Evolutionary conservation across 345 rosid species (phyloP), one percentile per base, ranked within the genome.

Genomic region (Gossypioides kirkii): DNA sequence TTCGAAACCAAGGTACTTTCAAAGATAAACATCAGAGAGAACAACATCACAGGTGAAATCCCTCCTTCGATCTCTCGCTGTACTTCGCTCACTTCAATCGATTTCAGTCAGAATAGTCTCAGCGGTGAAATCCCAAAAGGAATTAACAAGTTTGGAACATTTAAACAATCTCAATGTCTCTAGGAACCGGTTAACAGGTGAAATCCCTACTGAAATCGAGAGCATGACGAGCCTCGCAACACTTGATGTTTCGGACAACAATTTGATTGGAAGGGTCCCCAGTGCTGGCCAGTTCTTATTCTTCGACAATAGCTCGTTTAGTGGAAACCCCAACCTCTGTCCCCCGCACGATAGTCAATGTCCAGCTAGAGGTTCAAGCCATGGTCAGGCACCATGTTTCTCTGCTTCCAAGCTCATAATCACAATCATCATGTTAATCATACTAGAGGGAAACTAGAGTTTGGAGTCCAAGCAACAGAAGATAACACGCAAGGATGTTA

Each of bases 251-350:
- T 86, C 97, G 10, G 71, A 79, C 77, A 92, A 94, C 77, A 83
- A 90, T 58, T 82, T 94, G 64, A 18, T 74, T 0, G 95, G 98
- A 0, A 78, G 73, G 71, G 70, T 92, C 50, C 98, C 98, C 1
- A 28, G 46, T 0, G 97, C 84, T 0, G 98, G 97, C 9, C 97
- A 92, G 73, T 92, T 90, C 60, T 54, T 83, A 10, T 95, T 83
- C 59, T 94, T 94, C 80, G 84, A 87, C 64, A 90, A 82, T 47
- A 85, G 82, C 59, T 82, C 93, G 1, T 91, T 91, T 72, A 69
- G 77, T 1, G 98, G 97, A 32, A 92, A 92, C 55, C 87, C 90
- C 42, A 77, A 84, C n/a, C 88, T 94, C 38, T 94, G 98, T 71
- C n/a, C 76, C 2, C 84, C 86, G 4, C 82, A 59, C 23, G 84